Conservation (phyloP, 768 basidiomycete species). For the Suillus subalutaceus region DNA sequence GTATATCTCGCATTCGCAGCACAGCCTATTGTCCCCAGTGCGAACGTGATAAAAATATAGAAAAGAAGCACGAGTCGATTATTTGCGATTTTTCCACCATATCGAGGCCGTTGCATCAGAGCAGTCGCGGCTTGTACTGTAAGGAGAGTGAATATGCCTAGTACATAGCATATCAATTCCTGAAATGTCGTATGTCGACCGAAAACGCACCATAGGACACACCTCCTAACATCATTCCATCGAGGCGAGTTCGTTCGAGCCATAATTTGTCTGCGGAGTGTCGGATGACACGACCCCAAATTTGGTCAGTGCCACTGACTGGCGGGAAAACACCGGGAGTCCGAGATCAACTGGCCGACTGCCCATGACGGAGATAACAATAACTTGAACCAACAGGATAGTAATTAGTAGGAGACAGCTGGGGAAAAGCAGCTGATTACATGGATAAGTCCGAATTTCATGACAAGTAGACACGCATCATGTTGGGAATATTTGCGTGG, state of each 20-base stretch:
- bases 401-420: background rate
- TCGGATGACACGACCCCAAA: slow-evolving; percentile 19
- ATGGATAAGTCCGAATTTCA: background rate
- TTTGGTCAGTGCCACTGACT: background rate
- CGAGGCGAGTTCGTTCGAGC: slow-evolving; percentile 30
- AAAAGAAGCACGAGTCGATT: slow-evolving; percentile 16
- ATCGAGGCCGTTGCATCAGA: slow-evolving; percentile 13
- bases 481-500: background rate
- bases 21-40: slow-evolving; percentile 30
- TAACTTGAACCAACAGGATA: slow-evolving; percentile 25
- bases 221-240: slow-evolving; percentile 23
- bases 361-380: background rate
- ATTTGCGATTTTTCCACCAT: background rate
- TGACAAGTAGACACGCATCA: background rate
- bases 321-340: background rate
- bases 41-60: slow-evolving; percentile 31
- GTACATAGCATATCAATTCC: background rate
- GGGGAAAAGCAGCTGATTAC: background rate
- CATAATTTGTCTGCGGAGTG: slow-evolving; percentile 26
- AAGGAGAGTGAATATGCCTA: slow-evolving; percentile 27
- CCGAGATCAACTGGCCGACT: slow-evolving; percentile 5
- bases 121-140: slow-evolving; percentile 21
- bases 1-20: slow-evolving; percentile 31
- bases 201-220: slow-evolving; percentile 27
- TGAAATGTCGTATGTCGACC: background rate